Base-by-base conservation (phyloP, 2,329 filamentous ascomycete species). In the Fusarium sterilihyphosum region DNA sequence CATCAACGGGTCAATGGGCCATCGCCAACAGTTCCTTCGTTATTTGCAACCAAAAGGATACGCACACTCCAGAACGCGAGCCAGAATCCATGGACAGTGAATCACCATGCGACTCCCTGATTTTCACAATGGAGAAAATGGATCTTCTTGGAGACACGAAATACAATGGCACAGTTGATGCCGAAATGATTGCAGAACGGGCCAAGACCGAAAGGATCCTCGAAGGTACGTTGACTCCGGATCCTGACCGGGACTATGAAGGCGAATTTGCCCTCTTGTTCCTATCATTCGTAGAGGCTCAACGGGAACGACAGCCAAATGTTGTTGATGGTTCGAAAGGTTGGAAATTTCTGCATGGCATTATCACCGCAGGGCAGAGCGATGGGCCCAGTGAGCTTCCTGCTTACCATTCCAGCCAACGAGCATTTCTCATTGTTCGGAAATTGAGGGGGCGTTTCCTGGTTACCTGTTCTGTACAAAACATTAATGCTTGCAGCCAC, bases 401-500 rank as follows among this genome's bases (percentile, higher is more conserved):
- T 11, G 22, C n/a, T 14, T 68, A 50, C 29, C 26, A 71, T 16
- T 40, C 29, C 14, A 26, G 40, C 16, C 74, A 76, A 46, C 63
- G 61, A 50, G 74, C 65, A 8, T 65, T 67, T n/a, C 22, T 75
- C 22, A 31, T 75, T n/a, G 20, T 10, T n/a, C 53, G 50, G 22
- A 29, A 54, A 44, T 8, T 33, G 4, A 22, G 24, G 29, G 8
- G 70, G 31, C 22, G 37, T 47, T 50, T 47, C 43, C 20, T 69
- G 50, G 40, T 61, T 26, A 54, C 54, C 7, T 18, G 33, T 8
- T 38, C 35, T 16, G 31, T 35, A 20, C 46, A 53, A 20, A 71
- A 74, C 41, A 54, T 70, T 46, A 66, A 76, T 13, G 59, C 56
- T 18, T 73, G 73, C 38, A 62, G 71, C 24, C 53, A 35, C 57